Evolutionary conservation across 768 basidiomycete genomes (phyloP).

Genomic region (Podaxis carcinomalis): DNA sequence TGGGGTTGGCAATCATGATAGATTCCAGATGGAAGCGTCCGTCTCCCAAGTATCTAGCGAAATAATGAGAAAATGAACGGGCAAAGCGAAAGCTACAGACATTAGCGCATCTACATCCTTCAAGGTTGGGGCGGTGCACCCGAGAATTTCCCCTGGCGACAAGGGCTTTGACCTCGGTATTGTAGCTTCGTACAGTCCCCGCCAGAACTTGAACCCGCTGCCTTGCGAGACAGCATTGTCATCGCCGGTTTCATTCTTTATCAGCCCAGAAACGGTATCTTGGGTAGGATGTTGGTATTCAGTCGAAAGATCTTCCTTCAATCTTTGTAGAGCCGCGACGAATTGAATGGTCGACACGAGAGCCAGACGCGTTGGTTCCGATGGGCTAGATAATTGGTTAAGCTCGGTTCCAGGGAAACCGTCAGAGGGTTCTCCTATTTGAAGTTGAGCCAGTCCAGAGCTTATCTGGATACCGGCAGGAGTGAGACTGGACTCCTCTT

Average conservation of each 20-base stretch:
- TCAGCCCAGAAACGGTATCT: slow-evolving; percentile 4
- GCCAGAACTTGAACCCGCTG: slow-evolving; percentile 33
- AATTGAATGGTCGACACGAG: slow-evolving; percentile 98
- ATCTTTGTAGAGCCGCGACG: slow-evolving; percentile 83
- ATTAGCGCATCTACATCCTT: slow-evolving; percentile 82
- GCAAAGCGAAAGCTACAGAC: slow-evolving; percentile 42
- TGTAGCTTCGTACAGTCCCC: slow-evolving; percentile 64
- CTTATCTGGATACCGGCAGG: slow-evolving; percentile 43
- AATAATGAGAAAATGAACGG: slow-evolving; percentile 1
- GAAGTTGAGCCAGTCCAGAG: slow-evolving; percentile 46
- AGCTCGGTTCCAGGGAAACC: not conserved
- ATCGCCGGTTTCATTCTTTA: slow-evolving; percentile 11
- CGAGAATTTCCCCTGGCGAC: slow-evolving; percentile 94
- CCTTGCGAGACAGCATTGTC: slow-evolving; percentile 1
- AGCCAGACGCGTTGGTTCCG: slow-evolving; percentile 66
- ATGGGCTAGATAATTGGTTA: slow-evolving; percentile 50
- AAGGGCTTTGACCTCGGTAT: slow-evolving; percentile 90
- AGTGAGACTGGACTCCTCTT: slow-evolving; percentile 38
- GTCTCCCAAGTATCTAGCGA: slow-evolving; percentile 68
- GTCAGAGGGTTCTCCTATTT: slow-evolving; percentile 46
- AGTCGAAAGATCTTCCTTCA: slow-evolving; percentile 71
- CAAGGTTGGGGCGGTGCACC: slow-evolving; percentile 90
- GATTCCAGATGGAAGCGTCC: slow-evolving; percentile 96
- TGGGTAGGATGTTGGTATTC: slow-evolving; percentile 25
- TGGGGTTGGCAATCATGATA: slow-evolving; percentile 99